A percentile compares a stretch with the other conserved stretches of the same genome.
phyloP scores from a whole-genome alignment of 2,329 filamentous ascomycete species.

The Aureobasidium mangrovei region DNA sequence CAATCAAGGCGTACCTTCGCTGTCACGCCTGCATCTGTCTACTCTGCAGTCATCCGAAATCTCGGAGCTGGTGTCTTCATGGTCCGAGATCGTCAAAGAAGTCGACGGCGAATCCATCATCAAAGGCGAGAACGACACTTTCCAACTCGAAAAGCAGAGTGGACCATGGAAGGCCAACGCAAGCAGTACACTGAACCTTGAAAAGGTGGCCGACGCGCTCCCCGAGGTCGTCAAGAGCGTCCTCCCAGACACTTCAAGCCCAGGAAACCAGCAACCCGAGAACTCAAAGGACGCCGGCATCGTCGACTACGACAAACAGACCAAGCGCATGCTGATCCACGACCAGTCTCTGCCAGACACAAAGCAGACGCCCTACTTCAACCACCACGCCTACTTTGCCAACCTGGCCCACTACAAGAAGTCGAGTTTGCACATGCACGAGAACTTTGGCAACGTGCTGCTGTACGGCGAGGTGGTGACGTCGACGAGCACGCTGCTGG shows the following conservation, averaged over 20 bases:
- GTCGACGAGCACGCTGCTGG: constrained; percentile 85
- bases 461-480: constrained; percentile 89
- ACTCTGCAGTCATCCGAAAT: constrained; percentile 56
- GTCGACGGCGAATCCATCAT: constrained; percentile 60
- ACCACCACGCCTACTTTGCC: constrained; percentile 69
- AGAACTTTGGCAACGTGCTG: constrained; percentile 61
- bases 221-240: constrained; percentile 20
- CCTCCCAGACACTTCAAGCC: constrained; percentile 9
- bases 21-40: constrained; percentile 77
- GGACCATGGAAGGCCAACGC: not conserved
- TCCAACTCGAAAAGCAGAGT: constrained; percentile 59
- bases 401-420: constrained; percentile 54
- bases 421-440: constrained; percentile 31
- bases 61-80: constrained; percentile 56
- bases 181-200: constrained; percentile 26
- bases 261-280: constrained; percentile 22
- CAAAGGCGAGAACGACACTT: constrained; percentile 72
- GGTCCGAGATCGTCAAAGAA: constrained; percentile 51
- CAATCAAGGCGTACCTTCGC: constrained; percentile 60
- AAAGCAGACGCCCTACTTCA: constrained; percentile 75
- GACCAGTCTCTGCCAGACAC: constrained; percentile 56
- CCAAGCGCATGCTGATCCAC: constrained; percentile 68
- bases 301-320: constrained; percentile 62
- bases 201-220: constrained; percentile 23
- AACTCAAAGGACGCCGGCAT: constrained; percentile 46